These are phyloP conservation scores for Clarireedia monteithiana DNA, from an alignment of 2,329 filamentous ascomycete genomes.

Conservation along the genomic window DNA sequence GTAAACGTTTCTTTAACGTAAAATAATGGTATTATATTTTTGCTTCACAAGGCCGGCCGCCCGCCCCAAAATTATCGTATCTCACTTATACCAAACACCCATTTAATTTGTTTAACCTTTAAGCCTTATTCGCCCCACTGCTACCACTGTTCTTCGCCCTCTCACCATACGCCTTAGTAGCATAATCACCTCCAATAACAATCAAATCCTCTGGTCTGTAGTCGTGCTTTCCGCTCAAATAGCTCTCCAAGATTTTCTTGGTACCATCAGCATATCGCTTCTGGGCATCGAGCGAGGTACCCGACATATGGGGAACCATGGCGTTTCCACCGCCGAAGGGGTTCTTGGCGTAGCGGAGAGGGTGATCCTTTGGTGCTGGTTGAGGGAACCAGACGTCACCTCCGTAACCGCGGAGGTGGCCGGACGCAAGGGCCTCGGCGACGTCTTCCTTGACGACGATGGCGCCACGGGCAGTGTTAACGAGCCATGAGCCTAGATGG, in stretches of 20 bases:
- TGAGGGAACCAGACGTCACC: slow-evolving; percentile 91
- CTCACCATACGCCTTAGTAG: slow-evolving; percentile 58
- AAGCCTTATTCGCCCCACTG: slow-evolving; percentile 5
- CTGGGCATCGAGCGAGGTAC: slow-evolving; percentile 97
- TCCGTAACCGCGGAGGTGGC: slow-evolving; percentile 84
- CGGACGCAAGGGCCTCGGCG: slow-evolving; percentile 81
- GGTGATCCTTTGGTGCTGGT: slow-evolving; percentile 88
- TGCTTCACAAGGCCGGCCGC: too few species aligned
- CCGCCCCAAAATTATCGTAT: not conserved
- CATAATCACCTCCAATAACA: slow-evolving; percentile 82
- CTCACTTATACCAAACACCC: not conserved
- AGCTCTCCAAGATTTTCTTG: slow-evolving; percentile 86
- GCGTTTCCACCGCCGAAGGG: slow-evolving; percentile 95
- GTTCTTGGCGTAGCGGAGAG: slow-evolving; percentile 86
- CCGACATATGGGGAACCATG: slow-evolving; percentile 98
- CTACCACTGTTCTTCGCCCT: slow-evolving; percentile 18
- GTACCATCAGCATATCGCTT: slow-evolving; percentile 80
- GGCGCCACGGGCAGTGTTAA: slow-evolving; percentile 97
- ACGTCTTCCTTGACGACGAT: slow-evolving; percentile 99
- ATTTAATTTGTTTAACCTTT: not conserved
- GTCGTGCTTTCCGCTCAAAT: slow-evolving; percentile 80
- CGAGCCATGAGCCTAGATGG: slow-evolving; percentile 73
- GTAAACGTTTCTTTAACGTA: too few species aligned
- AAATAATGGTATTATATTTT: too few species aligned
- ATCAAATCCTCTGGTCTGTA: slow-evolving; percentile 90